Base-by-base conservation (phyloP, 805 yeast genomes). In the Pichia pseudocactophila region DNA sequence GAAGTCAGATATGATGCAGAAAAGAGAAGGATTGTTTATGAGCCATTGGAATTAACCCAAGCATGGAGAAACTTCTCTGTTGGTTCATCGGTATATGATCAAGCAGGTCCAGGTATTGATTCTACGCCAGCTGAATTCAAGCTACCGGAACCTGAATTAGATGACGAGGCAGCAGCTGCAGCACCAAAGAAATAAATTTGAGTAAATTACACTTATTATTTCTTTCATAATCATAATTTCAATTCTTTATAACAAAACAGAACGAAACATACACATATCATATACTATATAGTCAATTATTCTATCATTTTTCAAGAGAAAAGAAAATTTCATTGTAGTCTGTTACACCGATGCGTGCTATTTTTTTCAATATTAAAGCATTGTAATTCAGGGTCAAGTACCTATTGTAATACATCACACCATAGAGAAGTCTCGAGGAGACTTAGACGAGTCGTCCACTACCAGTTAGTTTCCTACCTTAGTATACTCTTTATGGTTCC, bases 1-100 rank as follows among this genome's bases (percentile, higher is more conserved):
- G 95, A 86, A 68, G 86, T 85, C 33, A 76, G 89, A 59, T 86
- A 84, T 65, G 95, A 86, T 63, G 87, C 85, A 61, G 95, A 86
- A 64, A 86, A 86, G 74, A 79, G 85, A 71, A 76, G 95, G 61
- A 79, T 86, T 43, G 85, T 86, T 16, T 86, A 86, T 63, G 95
- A 84, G 65, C 95, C 95, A 34, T 72, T 86, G 58, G 95, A 86
- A 69, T 72, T 86, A 61, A 83, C 95, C 27, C 95, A 86, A 68
- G 95, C 95, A 12, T 86, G 86, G 78, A 78, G 95, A 71, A 82
- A 84, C 70, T 86, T 86, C 68, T 70, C 83, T 22, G 94, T 84
- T 37, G 95, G 95, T 37, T 79, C 90, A 10, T 78, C 90, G 27
- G 87, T 82, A 37, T 86, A 95, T 92, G 95, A 86, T 63, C 95